A percentile compares a stretch with the other conserved stretches of the same genome.
phyloP scores from a whole-genome alignment of 2,329 filamentous ascomycete genomes.

The Verticillium alfalfae region DNA sequence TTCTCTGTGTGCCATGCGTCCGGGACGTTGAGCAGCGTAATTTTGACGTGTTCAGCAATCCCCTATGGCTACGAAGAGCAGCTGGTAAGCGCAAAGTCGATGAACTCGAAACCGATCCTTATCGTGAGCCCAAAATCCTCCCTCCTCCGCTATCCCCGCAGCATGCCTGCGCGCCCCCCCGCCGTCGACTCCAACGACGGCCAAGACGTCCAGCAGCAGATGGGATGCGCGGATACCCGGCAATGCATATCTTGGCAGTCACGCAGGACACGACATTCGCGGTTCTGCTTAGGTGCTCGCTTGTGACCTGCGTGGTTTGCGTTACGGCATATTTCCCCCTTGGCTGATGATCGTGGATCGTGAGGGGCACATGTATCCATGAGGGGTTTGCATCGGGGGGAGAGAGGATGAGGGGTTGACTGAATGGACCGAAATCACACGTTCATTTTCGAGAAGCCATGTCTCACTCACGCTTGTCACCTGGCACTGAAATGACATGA shows the following conservation, averaged over 20 bases:
- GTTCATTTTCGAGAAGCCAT: too few relatives aligned
- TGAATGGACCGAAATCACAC: too few relatives aligned
- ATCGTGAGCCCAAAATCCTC: background rate
- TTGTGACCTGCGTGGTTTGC: background rate
- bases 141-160: background rate
- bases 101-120: background rate
- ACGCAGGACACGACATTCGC: background rate
- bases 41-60: too few relatives aligned
- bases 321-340: background rate
- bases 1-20: background rate
- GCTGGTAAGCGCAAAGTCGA: background rate
- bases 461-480: too few relatives aligned
- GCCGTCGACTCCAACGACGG: background rate
- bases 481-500: too few relatives aligned
- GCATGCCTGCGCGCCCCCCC: background rate
- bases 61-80: too few relatives aligned
- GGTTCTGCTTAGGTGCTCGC: background rate
- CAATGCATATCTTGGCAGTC: background rate
- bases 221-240: background rate
- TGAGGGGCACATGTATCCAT: background rate
- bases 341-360: background rate
- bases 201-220: background rate
- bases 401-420: too few relatives aligned
- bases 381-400: background rate
- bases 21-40: too few relatives aligned